These are phyloP conservation scores for Aspergillus sp. DNA, from an alignment of 2,329 filamentous ascomycete genomes.

Conservation along the genomic window DNA sequence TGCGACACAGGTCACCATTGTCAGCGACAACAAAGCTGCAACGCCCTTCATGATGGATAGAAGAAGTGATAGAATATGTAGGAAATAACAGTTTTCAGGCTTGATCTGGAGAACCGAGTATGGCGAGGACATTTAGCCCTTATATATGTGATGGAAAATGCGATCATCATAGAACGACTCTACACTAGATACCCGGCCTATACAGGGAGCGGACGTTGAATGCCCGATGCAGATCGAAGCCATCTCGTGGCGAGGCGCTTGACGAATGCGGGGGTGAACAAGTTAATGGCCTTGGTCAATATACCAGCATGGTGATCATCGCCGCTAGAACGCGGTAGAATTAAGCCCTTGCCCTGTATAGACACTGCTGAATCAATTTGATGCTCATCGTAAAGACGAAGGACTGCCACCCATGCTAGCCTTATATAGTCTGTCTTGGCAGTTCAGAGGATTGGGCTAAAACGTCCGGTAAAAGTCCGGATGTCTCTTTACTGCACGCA, in stretches of 20 bases:
- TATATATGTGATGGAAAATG: constrained; percentile 1
- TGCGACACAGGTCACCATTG: constrained; percentile 19
- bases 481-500: neutral
- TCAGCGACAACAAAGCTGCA: neutral
- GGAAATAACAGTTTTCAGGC: neutral
- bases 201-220: constrained; percentile 7
- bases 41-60: constrained; percentile 5
- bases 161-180: neutral
- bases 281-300: neutral
- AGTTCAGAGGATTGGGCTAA: constrained; percentile 1
- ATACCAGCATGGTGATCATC: neutral
- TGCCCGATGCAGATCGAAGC: neutral
- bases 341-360: neutral
- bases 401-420: neutral
- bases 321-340: neutral
- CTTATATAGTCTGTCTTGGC: constrained; percentile 2
- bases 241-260: neutral
- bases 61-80: neutral
- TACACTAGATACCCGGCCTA: neutral
- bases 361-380: neutral
- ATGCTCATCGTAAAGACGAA: neutral
- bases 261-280: neutral
- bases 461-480: constrained; percentile 9
- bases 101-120: neutral
- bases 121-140: neutral